Evolutionary conservation across 2,329 filamentous ascomycete genomes (phyloP).

Genomic region (Dothistroma pini): DNA sequence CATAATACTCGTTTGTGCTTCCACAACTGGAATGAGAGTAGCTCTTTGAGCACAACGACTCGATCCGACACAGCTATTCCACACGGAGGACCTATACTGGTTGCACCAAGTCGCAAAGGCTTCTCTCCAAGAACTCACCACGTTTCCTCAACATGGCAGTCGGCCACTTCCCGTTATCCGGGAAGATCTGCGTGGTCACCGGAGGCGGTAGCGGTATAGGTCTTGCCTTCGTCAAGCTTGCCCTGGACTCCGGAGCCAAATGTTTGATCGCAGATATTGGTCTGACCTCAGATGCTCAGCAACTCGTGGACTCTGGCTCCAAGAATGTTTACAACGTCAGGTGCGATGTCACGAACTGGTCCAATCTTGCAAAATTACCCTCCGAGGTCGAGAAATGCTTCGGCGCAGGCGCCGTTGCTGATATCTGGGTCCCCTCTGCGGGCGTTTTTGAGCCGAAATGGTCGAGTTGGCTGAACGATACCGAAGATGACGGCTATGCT

Average conservation of each 20-base stretch:
- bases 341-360: conserved; percentile 36
- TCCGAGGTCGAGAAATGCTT: conserved; percentile 25
- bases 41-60: too few species aligned
- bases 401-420: conserved; percentile 34
- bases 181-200: conserved; percentile 27
- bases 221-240: conserved; percentile 24
- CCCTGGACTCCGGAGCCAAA: conserved; percentile 24
- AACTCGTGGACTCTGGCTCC: conserved; percentile 22
- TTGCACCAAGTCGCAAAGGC: not conserved
- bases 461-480: conserved; percentile 38
- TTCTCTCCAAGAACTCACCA: not conserved
- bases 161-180: conserved; percentile 23
- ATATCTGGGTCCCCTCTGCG: conserved; percentile 39
- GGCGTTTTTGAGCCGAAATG: conserved; percentile 40
- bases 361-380: conserved; percentile 31
- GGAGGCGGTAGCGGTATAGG: conserved; percentile 29
- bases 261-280: conserved; percentile 37
- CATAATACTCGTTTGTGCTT: too few species aligned
- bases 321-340: conserved; percentile 16
- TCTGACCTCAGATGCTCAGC: conserved; percentile 32
- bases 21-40: too few species aligned
- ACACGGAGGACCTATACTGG: too few species aligned
- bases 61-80: too few species aligned
- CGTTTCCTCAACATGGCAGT: conserved; percentile 21
- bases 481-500: conserved; percentile 29